Conservation (phyloP, 2,329 filamentous ascomycete genomes). For the Pochonia chlamydosporia region DNA sequence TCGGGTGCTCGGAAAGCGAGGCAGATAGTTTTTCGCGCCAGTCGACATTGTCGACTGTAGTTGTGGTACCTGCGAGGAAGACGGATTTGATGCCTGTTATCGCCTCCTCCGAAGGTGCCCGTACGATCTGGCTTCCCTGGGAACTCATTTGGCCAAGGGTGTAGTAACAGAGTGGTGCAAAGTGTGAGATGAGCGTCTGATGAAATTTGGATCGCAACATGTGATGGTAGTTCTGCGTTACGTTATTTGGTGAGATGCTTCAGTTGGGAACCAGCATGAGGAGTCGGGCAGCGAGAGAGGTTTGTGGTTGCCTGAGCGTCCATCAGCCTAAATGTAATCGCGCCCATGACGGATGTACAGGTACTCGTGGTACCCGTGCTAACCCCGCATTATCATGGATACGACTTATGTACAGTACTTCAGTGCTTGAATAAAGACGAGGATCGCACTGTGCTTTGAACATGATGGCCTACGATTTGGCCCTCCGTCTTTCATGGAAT, state of each 20-base stretch:
- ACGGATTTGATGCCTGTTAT: slow-evolving; percentile 26
- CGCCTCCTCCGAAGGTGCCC: slow-evolving; percentile 2
- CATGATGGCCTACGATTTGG: too few species aligned
- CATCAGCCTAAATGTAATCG: too few species aligned
- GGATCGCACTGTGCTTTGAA: too few species aligned
- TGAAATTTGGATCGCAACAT: neutral
- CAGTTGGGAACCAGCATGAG: too few species aligned
- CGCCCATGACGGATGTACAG: too few species aligned
- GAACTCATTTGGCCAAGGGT: neutral
- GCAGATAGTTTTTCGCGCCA: slow-evolving; percentile 4
- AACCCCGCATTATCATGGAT: too few species aligned
- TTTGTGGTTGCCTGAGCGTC: too few species aligned
- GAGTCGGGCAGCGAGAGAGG: too few species aligned
- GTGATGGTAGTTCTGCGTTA: neutral
- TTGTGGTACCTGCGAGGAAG: slow-evolving; percentile 56
- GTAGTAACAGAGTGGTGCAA: neutral
- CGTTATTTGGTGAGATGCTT: neutral
- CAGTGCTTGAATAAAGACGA: too few species aligned
- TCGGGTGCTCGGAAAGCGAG: neutral
- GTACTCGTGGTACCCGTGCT: too few species aligned
- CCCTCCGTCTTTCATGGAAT: too few species aligned
- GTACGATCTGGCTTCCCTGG: neutral
- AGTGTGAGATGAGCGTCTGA: neutral
- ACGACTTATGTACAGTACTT: too few species aligned
- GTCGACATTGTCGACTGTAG: slow-evolving; percentile 29